phyloP scores from a whole-genome alignment of 805 yeast species.

The Starmerella davenportii region DNA sequence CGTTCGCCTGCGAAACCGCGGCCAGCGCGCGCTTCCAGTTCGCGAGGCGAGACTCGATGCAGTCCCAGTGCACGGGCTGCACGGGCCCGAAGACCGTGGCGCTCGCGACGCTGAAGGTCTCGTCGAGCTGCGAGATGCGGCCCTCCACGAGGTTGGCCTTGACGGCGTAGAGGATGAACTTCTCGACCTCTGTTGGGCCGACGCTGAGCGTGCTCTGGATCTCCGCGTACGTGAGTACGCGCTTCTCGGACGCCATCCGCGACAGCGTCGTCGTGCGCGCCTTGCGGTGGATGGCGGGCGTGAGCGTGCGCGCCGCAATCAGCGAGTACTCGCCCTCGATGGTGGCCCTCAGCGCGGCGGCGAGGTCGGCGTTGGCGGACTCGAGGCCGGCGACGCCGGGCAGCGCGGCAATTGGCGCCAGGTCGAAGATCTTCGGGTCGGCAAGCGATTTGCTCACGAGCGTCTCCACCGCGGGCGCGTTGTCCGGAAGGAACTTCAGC shows the following conservation, averaged over 20 bases:
- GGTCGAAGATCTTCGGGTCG: slow-evolving; percentile 19
- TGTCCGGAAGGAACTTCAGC: slow-evolving; percentile 5
- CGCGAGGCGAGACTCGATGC: slow-evolving; percentile 21
- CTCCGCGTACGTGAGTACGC: slow-evolving; percentile 20
- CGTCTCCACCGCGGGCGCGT: slow-evolving; percentile 9
- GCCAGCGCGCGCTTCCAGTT: slow-evolving; percentile 23
- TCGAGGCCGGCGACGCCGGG: slow-evolving; percentile 19
- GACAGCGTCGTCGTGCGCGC: slow-evolving; percentile 20
- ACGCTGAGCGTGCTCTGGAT: slow-evolving; percentile 22
- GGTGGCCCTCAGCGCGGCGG: slow-evolving; percentile 18
- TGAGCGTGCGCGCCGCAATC: slow-evolving; percentile 4
- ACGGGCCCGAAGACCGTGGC: slow-evolving; percentile 24
- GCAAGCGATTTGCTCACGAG: slow-evolving; percentile 7
- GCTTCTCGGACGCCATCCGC: slow-evolving; percentile 13
- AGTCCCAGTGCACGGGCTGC: slow-evolving; percentile 25
- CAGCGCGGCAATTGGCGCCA: slow-evolving; percentile 15
- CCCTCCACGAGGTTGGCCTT: slow-evolving; percentile 28
- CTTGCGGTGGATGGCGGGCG: slow-evolving; percentile 13
- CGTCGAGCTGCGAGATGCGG: slow-evolving; percentile 26
- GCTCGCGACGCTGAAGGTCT: slow-evolving; percentile 24
- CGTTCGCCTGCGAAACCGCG: slow-evolving; percentile 7
- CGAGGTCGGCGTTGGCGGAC: slow-evolving; percentile 14
- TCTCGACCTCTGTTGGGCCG: slow-evolving; percentile 23
- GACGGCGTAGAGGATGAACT: slow-evolving; percentile 27
- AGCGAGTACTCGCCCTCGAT: slow-evolving; percentile 20